Conservation (phyloP, 1,284 basidiomycete species). For the Caloboletus firmus region DNA sequence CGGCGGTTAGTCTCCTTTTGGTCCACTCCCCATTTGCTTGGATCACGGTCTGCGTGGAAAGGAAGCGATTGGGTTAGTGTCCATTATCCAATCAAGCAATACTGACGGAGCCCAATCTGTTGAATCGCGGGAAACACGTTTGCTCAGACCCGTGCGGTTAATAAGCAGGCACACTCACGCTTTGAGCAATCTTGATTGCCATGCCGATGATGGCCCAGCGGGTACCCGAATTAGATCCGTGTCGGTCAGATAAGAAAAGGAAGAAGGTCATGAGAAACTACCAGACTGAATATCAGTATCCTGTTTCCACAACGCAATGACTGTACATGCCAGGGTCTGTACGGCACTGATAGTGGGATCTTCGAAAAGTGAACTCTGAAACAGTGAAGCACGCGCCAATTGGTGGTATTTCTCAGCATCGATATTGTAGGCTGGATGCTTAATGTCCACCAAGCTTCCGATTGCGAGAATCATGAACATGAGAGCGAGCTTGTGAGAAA, state of each 20-base stretch:
- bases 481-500: conserved; percentile 66
- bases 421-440: conserved; percentile 62
- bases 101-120: conserved; percentile 75
- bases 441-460: conserved; percentile 67
- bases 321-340: conserved; percentile 59
- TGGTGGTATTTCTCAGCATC: conserved; percentile 81
- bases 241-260: conserved; percentile 70
- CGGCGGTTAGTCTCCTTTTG: conserved; percentile 58
- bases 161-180: conserved; percentile 50
- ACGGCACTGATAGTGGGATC: conserved; percentile 72
- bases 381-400: conserved; percentile 68
- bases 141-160: conserved; percentile 1
- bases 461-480: conserved; percentile 77
- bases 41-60: conserved; percentile 60
- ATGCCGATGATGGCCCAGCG: conserved; percentile 78
- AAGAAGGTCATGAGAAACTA: conserved; percentile 79
- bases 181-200: conserved; percentile 74
- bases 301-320: neutral
- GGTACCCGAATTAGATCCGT: conserved; percentile 68
- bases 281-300: conserved; percentile 13
- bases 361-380: conserved; percentile 70
- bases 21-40: conserved; percentile 65
- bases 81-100: conserved; percentile 8
- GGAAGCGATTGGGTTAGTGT: conserved; percentile 15
- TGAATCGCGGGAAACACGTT: conserved; percentile 10